A percentile compares a stretch with the other conserved stretches of the same genome.
These are phyloP conservation scores for Calocybe cyanea DNA, from an alignment of 768 basidiomycete species.

Conservation along the genomic window DNA sequence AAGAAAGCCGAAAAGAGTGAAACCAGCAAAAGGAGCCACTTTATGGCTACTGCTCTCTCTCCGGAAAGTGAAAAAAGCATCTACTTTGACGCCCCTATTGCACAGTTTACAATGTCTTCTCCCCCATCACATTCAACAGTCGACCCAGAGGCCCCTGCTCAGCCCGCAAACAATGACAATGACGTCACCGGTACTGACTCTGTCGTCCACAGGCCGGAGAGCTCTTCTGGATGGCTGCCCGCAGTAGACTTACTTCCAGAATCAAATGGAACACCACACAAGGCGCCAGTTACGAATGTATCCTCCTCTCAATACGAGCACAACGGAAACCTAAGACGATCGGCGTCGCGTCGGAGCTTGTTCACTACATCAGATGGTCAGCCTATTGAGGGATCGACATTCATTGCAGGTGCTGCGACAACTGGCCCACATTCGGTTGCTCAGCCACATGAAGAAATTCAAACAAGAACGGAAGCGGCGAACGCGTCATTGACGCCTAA, in stretches of 20 bases:
- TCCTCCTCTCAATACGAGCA: not conserved
- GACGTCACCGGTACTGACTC: not conserved
- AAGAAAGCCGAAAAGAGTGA: not conserved
- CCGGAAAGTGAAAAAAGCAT: constrained; percentile 30
- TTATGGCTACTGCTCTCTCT: constrained; percentile 4
- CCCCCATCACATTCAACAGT: not conserved
- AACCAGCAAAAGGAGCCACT: not conserved
- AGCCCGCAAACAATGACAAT: not conserved
- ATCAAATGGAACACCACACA: not conserved
- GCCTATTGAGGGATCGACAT: constrained; percentile 33
- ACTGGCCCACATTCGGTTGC: constrained; percentile 44
- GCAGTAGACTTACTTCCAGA: constrained; percentile 15
- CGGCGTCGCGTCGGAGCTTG: constrained; percentile 26
- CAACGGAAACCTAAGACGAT: constrained; percentile 5
- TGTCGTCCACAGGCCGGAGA: constrained; percentile 1
- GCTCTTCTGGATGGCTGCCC: constrained; percentile 17
- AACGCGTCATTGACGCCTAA: constrained; percentile 45
- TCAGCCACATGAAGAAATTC: constrained; percentile 35
- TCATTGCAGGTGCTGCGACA: constrained; percentile 53
- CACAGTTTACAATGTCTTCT: constrained; percentile 4
- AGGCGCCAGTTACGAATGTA: not conserved
- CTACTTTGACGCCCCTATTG: constrained; percentile 45
- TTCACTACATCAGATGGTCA: constrained; percentile 31
- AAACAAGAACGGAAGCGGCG: constrained; percentile 41
- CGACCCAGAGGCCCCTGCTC: not conserved